Evolutionary conservation across 2,329 filamentous ascomycete species (phyloP).

Genomic region (Neonectria magnoliae): DNA sequence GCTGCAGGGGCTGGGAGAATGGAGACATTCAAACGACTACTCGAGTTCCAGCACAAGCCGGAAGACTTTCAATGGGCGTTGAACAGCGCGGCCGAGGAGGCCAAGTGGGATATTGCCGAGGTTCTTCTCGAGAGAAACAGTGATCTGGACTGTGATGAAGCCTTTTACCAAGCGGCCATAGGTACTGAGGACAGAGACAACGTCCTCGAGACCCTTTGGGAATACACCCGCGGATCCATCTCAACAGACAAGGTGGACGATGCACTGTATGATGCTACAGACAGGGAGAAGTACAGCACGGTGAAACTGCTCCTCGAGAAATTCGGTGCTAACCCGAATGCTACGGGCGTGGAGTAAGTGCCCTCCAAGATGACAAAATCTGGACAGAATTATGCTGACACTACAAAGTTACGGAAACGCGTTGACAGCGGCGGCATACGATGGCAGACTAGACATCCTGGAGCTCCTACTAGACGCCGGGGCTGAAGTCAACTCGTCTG

Average conservation of each 20-base stretch:
- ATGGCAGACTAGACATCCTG: neutral
- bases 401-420: neutral
- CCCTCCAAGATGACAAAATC: neutral
- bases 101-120: constrained; percentile 52
- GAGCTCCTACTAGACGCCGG: neutral
- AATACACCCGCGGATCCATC: neutral
- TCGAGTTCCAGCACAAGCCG: constrained; percentile 46
- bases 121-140: constrained; percentile 47
- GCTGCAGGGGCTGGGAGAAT: constrained; percentile 51
- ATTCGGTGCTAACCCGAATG: neutral
- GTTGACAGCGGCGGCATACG: neutral
- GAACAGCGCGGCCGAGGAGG: constrained; percentile 43
- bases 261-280: neutral
- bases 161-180: constrained; percentile 41
- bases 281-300: neutral
- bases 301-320: neutral
- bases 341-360: neutral
- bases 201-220: neutral
- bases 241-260: neutral
- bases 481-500: neutral
- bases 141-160: constrained; percentile 47
- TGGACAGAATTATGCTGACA: neutral
- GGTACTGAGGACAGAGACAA: neutral
- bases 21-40: constrained; percentile 52
- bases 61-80: constrained; percentile 49